These are phyloP conservation scores for Croton setiger DNA, from an alignment of 441 rosid species.

Conservation along the genomic window DNA sequence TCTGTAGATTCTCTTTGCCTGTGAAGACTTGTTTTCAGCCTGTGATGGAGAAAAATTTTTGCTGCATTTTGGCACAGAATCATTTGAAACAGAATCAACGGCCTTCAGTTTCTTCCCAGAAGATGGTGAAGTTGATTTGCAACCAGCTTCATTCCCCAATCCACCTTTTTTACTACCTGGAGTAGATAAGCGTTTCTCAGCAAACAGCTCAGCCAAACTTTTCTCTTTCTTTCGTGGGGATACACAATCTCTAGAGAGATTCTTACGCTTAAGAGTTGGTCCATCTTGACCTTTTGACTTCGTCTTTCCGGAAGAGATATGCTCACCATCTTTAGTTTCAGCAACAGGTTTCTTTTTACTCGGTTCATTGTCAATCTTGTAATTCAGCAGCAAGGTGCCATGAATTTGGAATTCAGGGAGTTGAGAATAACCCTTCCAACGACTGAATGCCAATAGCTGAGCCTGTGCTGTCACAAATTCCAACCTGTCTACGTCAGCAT, in stretches of 20 bases:
- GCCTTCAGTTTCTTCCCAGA: conserved; percentile 44
- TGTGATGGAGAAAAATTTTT: conserved; percentile 25
- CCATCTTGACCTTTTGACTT: conserved; percentile 31
- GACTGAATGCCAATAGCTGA: conserved; percentile 54
- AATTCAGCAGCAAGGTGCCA: conserved; percentile 41
- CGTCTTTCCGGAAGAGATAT: conserved; percentile 26
- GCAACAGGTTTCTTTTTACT: conserved; percentile 23
- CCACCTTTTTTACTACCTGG: conserved; percentile 25
- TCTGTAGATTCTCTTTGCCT: conserved; percentile 38
- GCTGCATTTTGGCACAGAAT: conserved; percentile 28
- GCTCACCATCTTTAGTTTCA: conserved; percentile 17
- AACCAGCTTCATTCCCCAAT: conserved; percentile 22
- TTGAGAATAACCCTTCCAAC: conserved; percentile 60
- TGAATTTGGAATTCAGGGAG: conserved; percentile 53
- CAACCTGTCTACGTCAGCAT: conserved; percentile 39
- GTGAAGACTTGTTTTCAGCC: conserved; percentile 28
- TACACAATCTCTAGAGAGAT: conserved; percentile 26
- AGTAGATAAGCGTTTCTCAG: conserved; percentile 34
- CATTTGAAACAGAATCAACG: conserved; percentile 26
- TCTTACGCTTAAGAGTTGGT: conserved; percentile 33
- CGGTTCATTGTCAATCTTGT: conserved; percentile 22
- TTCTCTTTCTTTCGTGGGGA: conserved; percentile 45
- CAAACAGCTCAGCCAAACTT: conserved; percentile 52
- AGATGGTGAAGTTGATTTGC: conserved; percentile 22
- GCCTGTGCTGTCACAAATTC: conserved; percentile 47